Base-by-base conservation (phyloP, 805 yeast genomes). In the Starmerella potacharoeniae region DNA sequence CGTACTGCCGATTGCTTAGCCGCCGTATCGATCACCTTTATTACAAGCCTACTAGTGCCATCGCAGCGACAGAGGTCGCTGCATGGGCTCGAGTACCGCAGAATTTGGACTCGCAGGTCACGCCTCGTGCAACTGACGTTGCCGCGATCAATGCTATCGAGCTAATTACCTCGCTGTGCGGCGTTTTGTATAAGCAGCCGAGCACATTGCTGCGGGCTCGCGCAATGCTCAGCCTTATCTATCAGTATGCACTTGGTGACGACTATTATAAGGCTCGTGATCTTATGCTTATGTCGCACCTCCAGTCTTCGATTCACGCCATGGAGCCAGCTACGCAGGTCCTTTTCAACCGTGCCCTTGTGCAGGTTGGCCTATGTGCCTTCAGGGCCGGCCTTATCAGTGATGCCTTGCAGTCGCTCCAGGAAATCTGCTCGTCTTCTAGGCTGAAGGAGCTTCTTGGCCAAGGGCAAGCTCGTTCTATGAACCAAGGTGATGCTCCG, bases 281-380 rank as follows among this genome's bases (percentile, higher is more conserved):
- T 62, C 80, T 91, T 80, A 77, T 93, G 71, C 77, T 90, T 65
- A 76, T 81, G 74, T 87, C 96, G 22, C 93, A 89, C 69, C 73
- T 89, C 65, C 95, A 87, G 74, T 76, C 86, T 34, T 76, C 84
- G 47, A 87, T 91, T 63, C 87, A 86, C 70, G 79, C 82, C 50
- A 84, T 95, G 36, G 97, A 91, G 65, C 81, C 95, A 36, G 74
- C 83, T 39, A 73, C 91, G 62, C 98, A 93, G 77, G 89, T 93
- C 54, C 77, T 88, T 64, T 93, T 88, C 78, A 93, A 93, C 78
- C 80, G 99, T 71, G 89, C 96, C 16, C 78, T 93, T 60, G 97
- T 88, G 59, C 98, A 93, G 73, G 79, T 95, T 60, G 99, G 98
- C 57, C 78, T 93, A 62, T 82, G 95, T 69, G 97, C 98, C 14